Percentiles rank a stretch among this genome's conserved stretches.
Evolutionary conservation across 805 yeast genomes (phyloP).

Genomic region (Brettanomyces nanus): DNA sequence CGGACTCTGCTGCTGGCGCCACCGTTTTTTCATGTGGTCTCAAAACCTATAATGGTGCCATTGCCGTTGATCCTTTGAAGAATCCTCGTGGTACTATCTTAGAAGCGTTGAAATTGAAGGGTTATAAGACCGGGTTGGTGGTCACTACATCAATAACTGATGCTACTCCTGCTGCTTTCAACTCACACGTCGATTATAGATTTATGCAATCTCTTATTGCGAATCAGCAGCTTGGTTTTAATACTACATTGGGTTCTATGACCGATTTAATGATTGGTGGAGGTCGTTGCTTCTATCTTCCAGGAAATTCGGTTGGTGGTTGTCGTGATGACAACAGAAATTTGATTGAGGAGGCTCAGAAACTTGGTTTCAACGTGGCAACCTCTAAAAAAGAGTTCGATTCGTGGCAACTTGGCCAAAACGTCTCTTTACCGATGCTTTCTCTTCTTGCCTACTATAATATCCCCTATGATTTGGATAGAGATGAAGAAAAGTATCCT

Average conservation of each 20-base stretch:
- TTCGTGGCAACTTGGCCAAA: constrained; percentile 42
- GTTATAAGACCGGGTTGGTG: constrained; percentile 81
- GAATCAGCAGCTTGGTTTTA: constrained; percentile 74
- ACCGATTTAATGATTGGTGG: constrained; percentile 89
- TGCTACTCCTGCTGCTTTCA: constrained; percentile 91
- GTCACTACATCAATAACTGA: constrained; percentile 90
- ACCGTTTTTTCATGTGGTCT: constrained; percentile 84
- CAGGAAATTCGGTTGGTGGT: constrained; percentile 42
- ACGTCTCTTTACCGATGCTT: constrained; percentile 67
- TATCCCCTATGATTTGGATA: constrained; percentile 80
- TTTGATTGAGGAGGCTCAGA: constrained; percentile 54
- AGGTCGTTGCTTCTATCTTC: constrained; percentile 78
- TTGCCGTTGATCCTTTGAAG: constrained; percentile 65
- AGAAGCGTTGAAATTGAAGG: constrained; percentile 78
- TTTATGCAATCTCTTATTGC: constrained; percentile 81
- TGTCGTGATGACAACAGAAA: constrained; percentile 67
- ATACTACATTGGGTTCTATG: constrained; percentile 61
- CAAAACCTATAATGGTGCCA: constrained; percentile 85
- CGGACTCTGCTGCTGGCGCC: constrained; percentile 97
- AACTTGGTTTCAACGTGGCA: constrained; percentile 57
- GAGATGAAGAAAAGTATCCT: constrained; percentile 55
- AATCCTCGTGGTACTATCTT: constrained; percentile 82
- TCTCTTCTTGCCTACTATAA: constrained; percentile 70
- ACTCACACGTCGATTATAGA: constrained; percentile 70
- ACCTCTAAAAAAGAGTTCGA: constrained; percentile 56